These are phyloP conservation scores for Rhodotorula toruloides DNA, from an alignment of 768 basidiomycete genomes.

Conservation along the genomic window DNA sequence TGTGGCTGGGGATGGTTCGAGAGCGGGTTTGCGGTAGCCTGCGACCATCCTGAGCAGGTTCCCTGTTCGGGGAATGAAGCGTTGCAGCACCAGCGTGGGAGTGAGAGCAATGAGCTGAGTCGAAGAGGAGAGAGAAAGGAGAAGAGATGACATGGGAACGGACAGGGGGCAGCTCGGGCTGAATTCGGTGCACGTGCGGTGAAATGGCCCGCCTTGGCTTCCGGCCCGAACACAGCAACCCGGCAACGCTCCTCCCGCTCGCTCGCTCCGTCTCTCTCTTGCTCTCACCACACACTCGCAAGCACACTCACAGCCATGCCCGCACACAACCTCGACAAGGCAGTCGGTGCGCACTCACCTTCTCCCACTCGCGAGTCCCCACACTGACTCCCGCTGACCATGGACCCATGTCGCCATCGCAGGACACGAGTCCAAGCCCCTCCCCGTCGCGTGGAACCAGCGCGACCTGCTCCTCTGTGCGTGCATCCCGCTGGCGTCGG, in stretches of 20 bases:
- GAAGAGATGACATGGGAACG: too few species aligned
- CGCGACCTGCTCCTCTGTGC: conserved; percentile 73
- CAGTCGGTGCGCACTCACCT: conserved; percentile 12
- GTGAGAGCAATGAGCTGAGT: not conserved
- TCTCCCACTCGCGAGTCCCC: not conserved
- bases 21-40: not conserved
- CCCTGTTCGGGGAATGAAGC: not conserved
- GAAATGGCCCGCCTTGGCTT: too few species aligned
- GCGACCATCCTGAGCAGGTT: not conserved
- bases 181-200: too few species aligned
- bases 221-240: too few species aligned
- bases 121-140: not conserved
- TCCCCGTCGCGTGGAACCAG: conserved; percentile 72
- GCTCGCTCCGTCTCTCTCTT: not conserved
- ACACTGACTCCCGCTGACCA: not conserved
- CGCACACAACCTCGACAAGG: conserved; percentile 14
- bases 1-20: conserved; percentile 2
- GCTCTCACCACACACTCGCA: not conserved
- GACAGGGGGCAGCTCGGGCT: too few species aligned
- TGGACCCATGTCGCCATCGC: not conserved
- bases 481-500: conserved; percentile 53
- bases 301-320: conserved; percentile 5
- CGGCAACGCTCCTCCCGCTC: not conserved
- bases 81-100: not conserved
- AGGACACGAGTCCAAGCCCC: conserved; percentile 44